Evolutionary conservation across 306 rosid genomes (phyloP), one percentile per base, ranked within the genome.

Genomic region (Dryas drummondii): DNA sequence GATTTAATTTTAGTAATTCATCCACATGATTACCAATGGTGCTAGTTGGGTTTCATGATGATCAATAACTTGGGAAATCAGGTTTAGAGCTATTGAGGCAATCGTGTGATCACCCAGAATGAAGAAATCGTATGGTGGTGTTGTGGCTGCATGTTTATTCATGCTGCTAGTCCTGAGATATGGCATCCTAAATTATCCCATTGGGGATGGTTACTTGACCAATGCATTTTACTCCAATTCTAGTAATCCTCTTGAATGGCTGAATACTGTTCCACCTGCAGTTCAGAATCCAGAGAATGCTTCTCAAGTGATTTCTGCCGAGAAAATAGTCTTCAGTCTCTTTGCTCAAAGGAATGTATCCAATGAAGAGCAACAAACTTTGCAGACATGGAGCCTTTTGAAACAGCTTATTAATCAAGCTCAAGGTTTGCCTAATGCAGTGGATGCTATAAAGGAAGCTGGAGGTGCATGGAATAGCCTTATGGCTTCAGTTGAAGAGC

Each of bases 401-500:
- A 92, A 88, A 65, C 83, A 86, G 77, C 87, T 96, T 61, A 80
- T 90, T 61, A 80, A 91, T 82, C 87, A 82, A 82, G 79, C 83
- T 74, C 88, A 87, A 79, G 97, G 96, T 81, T 79, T 96, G 81
- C 99, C 99, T 72, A 89, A 88, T 85, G 92, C 97, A 45, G 88
- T 88, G 40, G 96, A 89, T 78, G 99, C 99, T 76, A 83, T 90
- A 70, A 96, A 89, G 90, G 99, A 96, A 86, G 99, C 98, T 62
- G 89, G 87, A 6, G 84, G 85, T 74, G 98, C 78, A 37, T 96
- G 99, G 99, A 89, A 84, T 80, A 84, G 64, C 75, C 96, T 96
- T 71, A 81, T 85, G 78, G 84, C 89, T 68, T 86, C 91, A 55
- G 67, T 87, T 76, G 89, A 89, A 86, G 85, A 85, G 72, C 82